These are phyloP conservation scores for Trichomonascaceae sp. DNA, from an alignment of 1,139 yeast species.

Conservation along the genomic window DNA sequence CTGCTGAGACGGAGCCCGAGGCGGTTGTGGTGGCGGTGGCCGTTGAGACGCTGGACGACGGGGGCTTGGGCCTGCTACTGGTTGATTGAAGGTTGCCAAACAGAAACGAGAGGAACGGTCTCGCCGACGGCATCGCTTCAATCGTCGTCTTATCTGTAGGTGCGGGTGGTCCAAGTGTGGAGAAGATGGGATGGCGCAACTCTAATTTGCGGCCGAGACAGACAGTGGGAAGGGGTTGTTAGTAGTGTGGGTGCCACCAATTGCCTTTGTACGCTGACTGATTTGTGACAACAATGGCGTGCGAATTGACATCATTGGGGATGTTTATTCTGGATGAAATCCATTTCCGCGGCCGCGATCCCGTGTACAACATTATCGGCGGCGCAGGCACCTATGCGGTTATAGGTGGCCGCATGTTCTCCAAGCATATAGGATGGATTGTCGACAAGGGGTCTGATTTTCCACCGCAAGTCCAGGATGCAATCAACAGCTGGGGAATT, in stretches of 20 bases:
- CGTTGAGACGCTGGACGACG: conserved; percentile 1
- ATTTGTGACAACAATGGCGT: no score
- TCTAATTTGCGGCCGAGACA: no score
- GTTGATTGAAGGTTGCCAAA: conserved; percentile 11
- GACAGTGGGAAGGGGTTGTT: no score
- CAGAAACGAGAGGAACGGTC: conserved; percentile 20
- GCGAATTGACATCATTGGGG: conserved; percentile 40
- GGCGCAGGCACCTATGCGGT: conserved; percentile 86
- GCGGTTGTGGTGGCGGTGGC: no score
- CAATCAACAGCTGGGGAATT: conserved; percentile 47
- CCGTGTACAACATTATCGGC: conserved; percentile 52
- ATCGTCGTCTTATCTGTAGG: no score
- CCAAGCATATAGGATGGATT: conserved; percentile 44
- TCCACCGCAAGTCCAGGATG: conserved; percentile 36
- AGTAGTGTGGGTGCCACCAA: no score
- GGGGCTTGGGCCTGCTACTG: conserved; percentile 1
- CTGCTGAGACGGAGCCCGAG: no score
- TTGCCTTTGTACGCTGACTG: no score
- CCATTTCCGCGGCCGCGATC: conserved; percentile 34
- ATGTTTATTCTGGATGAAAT: conserved; percentile 92
- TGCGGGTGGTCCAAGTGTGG: no score
- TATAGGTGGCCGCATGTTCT: conserved; percentile 55
- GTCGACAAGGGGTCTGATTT: conserved; percentile 74
- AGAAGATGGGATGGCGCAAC: no score
- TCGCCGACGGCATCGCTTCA: conserved; percentile 17